Conservation (phyloP, 2,329 filamentous ascomycete genomes). For the Aspergillus sp. region DNA sequence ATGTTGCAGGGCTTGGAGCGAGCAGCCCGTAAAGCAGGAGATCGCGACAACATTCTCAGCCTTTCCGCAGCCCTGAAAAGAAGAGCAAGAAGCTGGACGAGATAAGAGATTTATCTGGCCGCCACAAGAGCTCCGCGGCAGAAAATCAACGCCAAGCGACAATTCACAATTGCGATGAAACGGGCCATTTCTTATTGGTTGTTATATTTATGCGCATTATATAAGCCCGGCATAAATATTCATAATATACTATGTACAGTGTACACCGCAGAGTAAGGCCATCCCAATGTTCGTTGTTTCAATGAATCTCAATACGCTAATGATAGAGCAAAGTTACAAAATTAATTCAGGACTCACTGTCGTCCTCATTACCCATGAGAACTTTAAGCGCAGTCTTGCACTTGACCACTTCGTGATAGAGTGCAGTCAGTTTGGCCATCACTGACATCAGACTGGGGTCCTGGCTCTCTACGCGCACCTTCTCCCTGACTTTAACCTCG, state of each 20-base stretch:
- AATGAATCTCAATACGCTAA: background rate
- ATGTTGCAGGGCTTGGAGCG: conserved; percentile 28
- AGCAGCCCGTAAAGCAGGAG: conserved; percentile 29
- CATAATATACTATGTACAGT: background rate
- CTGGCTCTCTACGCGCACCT: conserved; percentile 82
- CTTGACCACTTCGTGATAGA: conserved; percentile 70
- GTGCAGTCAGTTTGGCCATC: conserved; percentile 76
- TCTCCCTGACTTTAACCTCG: conserved; percentile 84
- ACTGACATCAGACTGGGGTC: conserved; percentile 83
- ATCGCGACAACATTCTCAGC: conserved; percentile 36
- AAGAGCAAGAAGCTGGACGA: conserved; percentile 6
- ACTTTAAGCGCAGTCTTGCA: conserved; percentile 71
- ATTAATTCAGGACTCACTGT: conserved; percentile 29
- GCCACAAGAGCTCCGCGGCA: conserved; percentile 20
- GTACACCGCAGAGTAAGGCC: too few relatives aligned
- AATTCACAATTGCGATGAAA: conserved; percentile 19
- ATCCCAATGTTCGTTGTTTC: too few relatives aligned
- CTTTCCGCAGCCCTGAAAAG: conserved; percentile 14
- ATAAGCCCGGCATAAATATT: conserved; percentile 9
- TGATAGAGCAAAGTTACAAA: background rate
- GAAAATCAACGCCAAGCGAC: conserved; percentile 31
- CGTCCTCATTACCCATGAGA: conserved; percentile 69
- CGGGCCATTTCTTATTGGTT: conserved; percentile 28
- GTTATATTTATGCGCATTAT: conserved; percentile 4
- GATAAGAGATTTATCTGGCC: conserved; percentile 11